Conservation (phyloP, 1,284 basidiomycete genomes). For the Xerocomus nothofagi region DNA sequence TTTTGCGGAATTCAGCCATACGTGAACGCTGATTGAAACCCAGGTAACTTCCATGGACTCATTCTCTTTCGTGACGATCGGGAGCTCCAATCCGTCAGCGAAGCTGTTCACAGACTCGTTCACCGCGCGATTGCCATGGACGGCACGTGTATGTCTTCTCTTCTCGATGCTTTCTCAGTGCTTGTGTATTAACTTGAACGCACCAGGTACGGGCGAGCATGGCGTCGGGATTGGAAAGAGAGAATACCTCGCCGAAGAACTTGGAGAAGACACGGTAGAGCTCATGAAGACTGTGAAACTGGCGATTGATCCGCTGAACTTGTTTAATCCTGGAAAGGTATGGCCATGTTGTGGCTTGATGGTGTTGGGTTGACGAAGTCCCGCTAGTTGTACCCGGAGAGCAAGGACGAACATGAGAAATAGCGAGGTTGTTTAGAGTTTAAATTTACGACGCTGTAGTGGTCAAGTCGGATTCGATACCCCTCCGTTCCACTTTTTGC, state of each 20-base stretch:
- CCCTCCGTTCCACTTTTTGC: background rate
- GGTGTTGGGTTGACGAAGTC: slow-evolving; percentile 2
- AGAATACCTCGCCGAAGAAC: slow-evolving; percentile 68
- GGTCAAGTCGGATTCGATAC: background rate
- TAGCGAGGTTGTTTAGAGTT: background rate
- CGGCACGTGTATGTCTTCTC: slow-evolving; percentile 60
- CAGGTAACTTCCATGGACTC: slow-evolving; percentile 68
- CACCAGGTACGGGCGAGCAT: slow-evolving; percentile 62
- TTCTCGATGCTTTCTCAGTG: background rate
- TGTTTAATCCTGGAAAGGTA: slow-evolving; percentile 84
- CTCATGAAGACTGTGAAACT: slow-evolving; percentile 80
- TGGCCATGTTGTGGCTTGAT: background rate
- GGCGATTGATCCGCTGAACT: slow-evolving; percentile 70
- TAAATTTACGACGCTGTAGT: background rate
- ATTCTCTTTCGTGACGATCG: slow-evolving; percentile 64
- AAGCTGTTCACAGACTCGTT: slow-evolving; percentile 68
- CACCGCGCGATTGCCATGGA: slow-evolving; percentile 67
- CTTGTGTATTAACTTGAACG: slow-evolving; percentile 4
- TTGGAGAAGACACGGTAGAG: slow-evolving; percentile 75
- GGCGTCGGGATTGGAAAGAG: slow-evolving; percentile 80
- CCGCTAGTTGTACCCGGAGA: slow-evolving; percentile 23
- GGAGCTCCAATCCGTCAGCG: slow-evolving; percentile 55
- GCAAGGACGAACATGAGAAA: background rate
- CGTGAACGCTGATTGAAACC: slow-evolving; percentile 11
- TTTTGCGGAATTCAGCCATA: slow-evolving; percentile 20